Percentiles rank a stretch among this genome's conserved stretches.
Conservation (phyloP, 2,329 filamentous ascomycete genomes). For the Colletotrichum destructivum region DNA sequence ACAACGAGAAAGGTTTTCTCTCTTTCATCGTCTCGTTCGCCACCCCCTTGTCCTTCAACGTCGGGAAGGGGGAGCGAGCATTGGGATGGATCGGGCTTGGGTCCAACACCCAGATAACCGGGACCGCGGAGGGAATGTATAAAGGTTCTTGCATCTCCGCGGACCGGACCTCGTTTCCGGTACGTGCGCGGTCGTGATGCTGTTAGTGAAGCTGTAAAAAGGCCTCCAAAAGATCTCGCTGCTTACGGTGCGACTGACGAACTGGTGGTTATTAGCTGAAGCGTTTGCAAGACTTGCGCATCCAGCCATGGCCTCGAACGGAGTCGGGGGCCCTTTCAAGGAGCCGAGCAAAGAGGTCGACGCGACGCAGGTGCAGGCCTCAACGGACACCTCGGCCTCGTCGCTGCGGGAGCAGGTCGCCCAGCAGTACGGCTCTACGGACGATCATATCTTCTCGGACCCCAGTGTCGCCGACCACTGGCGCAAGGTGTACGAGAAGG, state of each 20-base stretch:
- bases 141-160: constrained; percentile 39
- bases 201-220: constrained; percentile 7
- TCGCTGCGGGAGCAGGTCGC: constrained; percentile 25
- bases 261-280: background rate
- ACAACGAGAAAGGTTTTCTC: constrained; percentile 17
- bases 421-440: constrained; percentile 50
- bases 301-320: constrained; percentile 24
- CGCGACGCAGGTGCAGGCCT: constrained; percentile 17
- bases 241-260: background rate
- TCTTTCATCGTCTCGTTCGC: background rate
- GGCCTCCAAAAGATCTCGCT: constrained; percentile 1
- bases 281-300: constrained; percentile 6
- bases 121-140: constrained; percentile 25
- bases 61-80: background rate
- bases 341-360: constrained; percentile 33
- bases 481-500: constrained; percentile 67
- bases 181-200: constrained; percentile 8
- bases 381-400: constrained; percentile 31
- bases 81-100: constrained; percentile 3
- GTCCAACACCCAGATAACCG: constrained; percentile 21
- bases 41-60: constrained; percentile 5
- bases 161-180: constrained; percentile 16
- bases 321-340: constrained; percentile 26
- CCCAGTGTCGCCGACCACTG: constrained; percentile 68
- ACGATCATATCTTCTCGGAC: constrained; percentile 64